A percentile compares a stretch with the other conserved stretches of the same genome.
phyloP scores from a whole-genome alignment of 768 basidiomycete species.

The Lentinus brumalis region DNA sequence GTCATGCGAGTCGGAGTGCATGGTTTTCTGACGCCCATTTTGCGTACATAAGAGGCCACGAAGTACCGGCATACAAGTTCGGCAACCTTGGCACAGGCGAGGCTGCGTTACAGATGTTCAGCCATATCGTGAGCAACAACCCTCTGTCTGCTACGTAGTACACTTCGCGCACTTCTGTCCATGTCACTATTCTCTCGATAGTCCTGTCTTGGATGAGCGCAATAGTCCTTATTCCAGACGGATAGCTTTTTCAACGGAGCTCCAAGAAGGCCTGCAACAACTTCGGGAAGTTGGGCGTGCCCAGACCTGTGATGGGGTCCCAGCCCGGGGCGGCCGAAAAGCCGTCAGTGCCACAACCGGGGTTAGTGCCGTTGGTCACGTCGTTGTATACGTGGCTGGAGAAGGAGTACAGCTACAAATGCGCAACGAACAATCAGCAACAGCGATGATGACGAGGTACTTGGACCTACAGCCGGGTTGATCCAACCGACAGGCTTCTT shows the following conservation, averaged over 20 bases:
- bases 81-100: constrained; percentile 23
- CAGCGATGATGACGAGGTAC: neutral
- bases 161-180: too few species aligned
- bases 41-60: constrained; percentile 21
- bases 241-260: constrained; percentile 4
- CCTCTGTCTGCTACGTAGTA: constrained; percentile 24
- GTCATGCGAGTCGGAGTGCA: neutral
- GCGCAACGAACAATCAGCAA: neutral
- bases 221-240: neutral
- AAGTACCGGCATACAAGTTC: constrained; percentile 30
- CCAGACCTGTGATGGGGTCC: constrained; percentile 39
- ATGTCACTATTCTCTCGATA: too few species aligned
- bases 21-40: neutral
- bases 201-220: too few species aligned
- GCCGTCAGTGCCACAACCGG: constrained; percentile 39
- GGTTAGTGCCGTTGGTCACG: constrained; percentile 36
- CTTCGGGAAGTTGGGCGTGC: constrained; percentile 34
- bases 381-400: constrained; percentile 33
- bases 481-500: constrained; percentile 45
- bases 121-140: constrained; percentile 27
- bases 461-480: constrained; percentile 60
- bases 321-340: constrained; percentile 35
- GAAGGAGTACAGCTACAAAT: constrained; percentile 22
- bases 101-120: constrained; percentile 33
- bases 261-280: constrained; percentile 13